These are phyloP conservation scores for Eucalyptus fibrosa DNA, from an alignment of 345 rosid species.

Conservation along the genomic window DNA sequence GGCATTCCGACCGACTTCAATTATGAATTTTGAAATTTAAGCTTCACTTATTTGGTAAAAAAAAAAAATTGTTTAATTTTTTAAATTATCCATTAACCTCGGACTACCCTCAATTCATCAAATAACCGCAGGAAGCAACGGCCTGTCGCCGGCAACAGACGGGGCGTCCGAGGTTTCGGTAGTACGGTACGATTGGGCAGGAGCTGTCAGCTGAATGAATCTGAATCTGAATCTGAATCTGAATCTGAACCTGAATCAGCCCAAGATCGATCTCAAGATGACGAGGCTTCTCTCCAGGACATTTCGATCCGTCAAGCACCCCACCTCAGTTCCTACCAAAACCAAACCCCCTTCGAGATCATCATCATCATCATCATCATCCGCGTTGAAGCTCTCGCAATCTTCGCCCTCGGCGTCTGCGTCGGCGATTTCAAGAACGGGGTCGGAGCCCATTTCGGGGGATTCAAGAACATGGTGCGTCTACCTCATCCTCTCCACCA, in stretches of 20 bases:
- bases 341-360: not conserved
- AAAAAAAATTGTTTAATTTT: too few relatives aligned
- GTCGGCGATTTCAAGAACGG: not conserved
- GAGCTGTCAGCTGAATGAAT: not conserved
- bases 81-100: too few relatives aligned
- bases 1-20: not conserved
- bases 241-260: not conserved
- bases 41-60: too few relatives aligned
- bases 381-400: not conserved
- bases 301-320: conserved; percentile 43
- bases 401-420: not conserved
- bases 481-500: conserved; percentile 71
- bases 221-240: too few relatives aligned
- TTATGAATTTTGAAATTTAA: not conserved
- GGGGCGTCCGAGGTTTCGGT: not conserved
- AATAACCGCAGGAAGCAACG: not conserved
- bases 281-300: conserved; percentile 29
- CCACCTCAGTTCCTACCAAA: not conserved
- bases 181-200: not conserved
- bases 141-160: not conserved
- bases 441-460: not conserved
- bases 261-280: not conserved
- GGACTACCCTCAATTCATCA: not conserved
- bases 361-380: not conserved
- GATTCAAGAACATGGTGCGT: conserved; percentile 44